Percentiles rank a stretch among this genome's conserved stretches.
phyloP scores from a whole-genome alignment of 257 asterid species.

The Penstemon eatonii region DNA sequence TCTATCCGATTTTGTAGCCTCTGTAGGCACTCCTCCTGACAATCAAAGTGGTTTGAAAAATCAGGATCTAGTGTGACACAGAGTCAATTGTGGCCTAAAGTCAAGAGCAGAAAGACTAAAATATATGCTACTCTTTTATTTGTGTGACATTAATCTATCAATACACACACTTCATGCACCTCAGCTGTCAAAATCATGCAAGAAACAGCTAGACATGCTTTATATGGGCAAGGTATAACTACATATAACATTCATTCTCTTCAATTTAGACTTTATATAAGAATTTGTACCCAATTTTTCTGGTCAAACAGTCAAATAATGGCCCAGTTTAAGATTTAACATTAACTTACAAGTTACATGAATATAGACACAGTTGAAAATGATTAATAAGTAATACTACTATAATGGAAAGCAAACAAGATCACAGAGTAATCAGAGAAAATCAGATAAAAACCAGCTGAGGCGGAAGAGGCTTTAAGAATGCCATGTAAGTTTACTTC shows the following conservation, averaged over 20 bases:
- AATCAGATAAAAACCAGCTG: not conserved
- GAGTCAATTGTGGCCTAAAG: conserved; percentile 6
- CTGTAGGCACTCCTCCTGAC: conserved; percentile 86
- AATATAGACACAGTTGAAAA: not conserved
- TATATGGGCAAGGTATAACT: conserved; percentile 17
- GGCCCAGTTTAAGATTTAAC: conserved; percentile 2
- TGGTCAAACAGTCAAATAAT: not conserved
- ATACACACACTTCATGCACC: conserved; percentile 16
- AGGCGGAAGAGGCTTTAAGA: not conserved
- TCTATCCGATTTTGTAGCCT: conserved; percentile 87
- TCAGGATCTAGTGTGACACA: conserved; percentile 32
- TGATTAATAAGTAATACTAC: not conserved
- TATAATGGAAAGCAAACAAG: not conserved
- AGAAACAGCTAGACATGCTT: conserved; percentile 22
- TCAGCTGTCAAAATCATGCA: conserved; percentile 10
- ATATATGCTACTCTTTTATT: conserved; percentile 18
- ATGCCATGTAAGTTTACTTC: not conserved
- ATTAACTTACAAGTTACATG: not conserved
- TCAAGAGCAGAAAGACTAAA: not conserved
- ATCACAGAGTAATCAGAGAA: conserved; percentile 15
- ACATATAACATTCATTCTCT: not conserved
- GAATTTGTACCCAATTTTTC: not conserved
- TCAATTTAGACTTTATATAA: not conserved
- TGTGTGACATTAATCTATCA: not conserved
- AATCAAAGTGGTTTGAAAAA: conserved; percentile 23